Evolutionary conservation across 164 flowering plant species (phyloP), one percentile per base, ranked within the genome.

Genomic region (Echeveria elegans): DNA sequence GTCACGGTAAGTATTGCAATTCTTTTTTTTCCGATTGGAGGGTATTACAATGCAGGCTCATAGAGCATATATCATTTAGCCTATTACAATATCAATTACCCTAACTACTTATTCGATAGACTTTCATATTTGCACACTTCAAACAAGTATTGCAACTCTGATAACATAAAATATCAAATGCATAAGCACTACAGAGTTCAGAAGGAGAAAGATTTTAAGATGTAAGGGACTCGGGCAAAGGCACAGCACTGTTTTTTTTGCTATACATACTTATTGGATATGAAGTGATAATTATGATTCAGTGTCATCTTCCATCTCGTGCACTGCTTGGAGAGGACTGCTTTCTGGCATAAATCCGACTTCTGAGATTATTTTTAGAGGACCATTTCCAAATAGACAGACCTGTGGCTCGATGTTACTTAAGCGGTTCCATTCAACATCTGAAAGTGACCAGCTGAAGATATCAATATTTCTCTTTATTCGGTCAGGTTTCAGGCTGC

Each of bases 381-480:
- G 62, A 72, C 23, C 87, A 40, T 80, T 79, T 63, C 86, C 88
- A 63, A 81, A 86, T 37, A 86, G 74, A 67, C 88, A 86, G 23
- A 83, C 82, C 77, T 83, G 90, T 10, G 86, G 85, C 52, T 86
- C 86, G 48, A 86, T 83, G 69, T 75, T 77, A 70, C 82, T 86
- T 76, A 86, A 67, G 36, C 72, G 78, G 43, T 77, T 81, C 82
- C 76, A 79, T 70, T 86, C 90, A 0, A 70, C 75, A 18, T 84
- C 88, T 0, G 90, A 80, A 52, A 84, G 79, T 1, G 80, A 80
- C 91, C 91, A 86, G 60, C 15, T 40, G 45, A 40, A 40, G 45
- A 40, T 40, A 14, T 40, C 45, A 40, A 40, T 40, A 40, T 40
- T 70, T 71, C 73, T 77, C 68, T 45, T 77, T 72, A 84, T 86